Base-by-base conservation (phyloP, 2,329 filamentous ascomycete genomes). In the Fusarium drepaniforme region DNA sequence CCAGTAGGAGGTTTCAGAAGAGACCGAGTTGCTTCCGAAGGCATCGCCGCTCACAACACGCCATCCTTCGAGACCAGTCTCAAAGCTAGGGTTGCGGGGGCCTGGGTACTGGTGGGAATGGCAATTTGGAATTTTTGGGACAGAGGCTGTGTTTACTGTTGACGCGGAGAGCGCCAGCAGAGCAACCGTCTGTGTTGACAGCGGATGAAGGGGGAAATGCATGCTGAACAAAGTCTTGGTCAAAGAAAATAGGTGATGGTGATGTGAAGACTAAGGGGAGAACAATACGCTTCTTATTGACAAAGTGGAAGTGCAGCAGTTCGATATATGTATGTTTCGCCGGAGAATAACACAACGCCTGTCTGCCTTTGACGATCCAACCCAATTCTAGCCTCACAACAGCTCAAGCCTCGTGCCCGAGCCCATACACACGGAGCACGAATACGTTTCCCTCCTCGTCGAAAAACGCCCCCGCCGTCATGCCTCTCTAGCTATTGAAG, bases 1-100 rank as follows among this genome's bases (percentile, higher is more conserved):
- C 77, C 79, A 81, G 73, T 80, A 81, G 1, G 75, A 67, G 23
- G 58, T 21, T 13, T 66, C 51, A 56, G 67, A 68, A 53, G 65
- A 75, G 49, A 80, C 75, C 33, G 79, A 80, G 40, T 64, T 23
- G 30, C 53, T 37, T 58, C 53, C 53, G 15, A 58, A 58, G 33
- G 53, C 53, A 37, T 58, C 53, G 8, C 53, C 53, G n/a, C 53
- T 58, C 28, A 23, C 53, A 58, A 58, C 53, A 35, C 28, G 18
- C 53, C 53, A 58, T 16, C 53, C 53, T 35, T 58, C n/a, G 30
- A 58, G 53, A 15, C 53, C 53, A 23, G 13, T 16, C 53, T 58
- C 53, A 8, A 58, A 58, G 53, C 30, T 37, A 37, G 53, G 53
- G 53, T 58, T 58, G 49, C 25, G 49, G 1, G 49, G 49, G 11